A percentile compares a stretch with the other conserved stretches of the same genome.
These are phyloP conservation scores for Tetragonia tetragonoides DNA, from an alignment of 148 eudicot species.

Conservation along the genomic window DNA sequence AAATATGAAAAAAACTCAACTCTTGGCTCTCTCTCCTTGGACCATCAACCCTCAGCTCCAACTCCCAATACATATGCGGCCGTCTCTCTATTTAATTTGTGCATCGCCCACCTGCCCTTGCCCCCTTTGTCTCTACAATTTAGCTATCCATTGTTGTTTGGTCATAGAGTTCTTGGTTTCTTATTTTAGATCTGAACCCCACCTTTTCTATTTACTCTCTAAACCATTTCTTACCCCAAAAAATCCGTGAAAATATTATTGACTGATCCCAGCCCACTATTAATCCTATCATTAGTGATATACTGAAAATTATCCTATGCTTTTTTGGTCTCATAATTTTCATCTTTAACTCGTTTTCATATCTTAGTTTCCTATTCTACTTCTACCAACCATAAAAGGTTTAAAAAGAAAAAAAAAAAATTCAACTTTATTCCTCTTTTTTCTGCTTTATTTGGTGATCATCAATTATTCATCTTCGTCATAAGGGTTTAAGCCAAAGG, in stretches of 20 bases:
- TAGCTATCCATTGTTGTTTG: background rate
- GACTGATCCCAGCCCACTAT: slow-evolving; percentile 11
- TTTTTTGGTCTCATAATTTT: slow-evolving; percentile 10
- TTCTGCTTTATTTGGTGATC: background rate
- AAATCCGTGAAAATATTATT: background rate
- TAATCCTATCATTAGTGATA: background rate
- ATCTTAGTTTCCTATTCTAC: background rate
- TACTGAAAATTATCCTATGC: background rate
- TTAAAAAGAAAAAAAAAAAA: background rate
- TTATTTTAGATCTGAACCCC: background rate
- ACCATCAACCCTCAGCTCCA: background rate
- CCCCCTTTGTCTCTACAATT: background rate
- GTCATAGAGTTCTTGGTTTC: background rate
- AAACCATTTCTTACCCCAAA: background rate
- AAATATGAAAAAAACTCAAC: too few species aligned
- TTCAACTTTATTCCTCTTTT: background rate
- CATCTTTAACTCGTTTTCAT: background rate
- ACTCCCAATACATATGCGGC: background rate
- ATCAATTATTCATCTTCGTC: background rate
- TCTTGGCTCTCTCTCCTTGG: too few species aligned
- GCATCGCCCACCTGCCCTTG: background rate
- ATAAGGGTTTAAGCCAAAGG: slow-evolving; percentile 1
- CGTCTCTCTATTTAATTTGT: too few species aligned
- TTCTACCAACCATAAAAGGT: slow-evolving; percentile 3
- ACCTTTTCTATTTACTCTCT: background rate